Conservation (phyloP, 768 basidiomycete genomes). For the Rhizopogon sp. region DNA sequence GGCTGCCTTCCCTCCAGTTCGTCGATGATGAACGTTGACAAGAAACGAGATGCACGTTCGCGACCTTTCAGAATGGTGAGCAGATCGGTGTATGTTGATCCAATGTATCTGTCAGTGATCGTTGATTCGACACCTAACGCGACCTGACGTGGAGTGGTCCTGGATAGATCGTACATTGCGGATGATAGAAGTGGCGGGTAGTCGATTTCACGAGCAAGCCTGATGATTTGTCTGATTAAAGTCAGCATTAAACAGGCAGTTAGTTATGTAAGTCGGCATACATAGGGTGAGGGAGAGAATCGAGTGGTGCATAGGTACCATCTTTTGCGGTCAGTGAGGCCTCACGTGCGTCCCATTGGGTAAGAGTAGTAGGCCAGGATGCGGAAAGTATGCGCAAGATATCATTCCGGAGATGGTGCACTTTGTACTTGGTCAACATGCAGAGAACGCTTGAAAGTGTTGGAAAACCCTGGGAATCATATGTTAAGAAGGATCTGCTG, state of each 20-base stretch:
- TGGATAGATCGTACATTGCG: slow-evolving; percentile 78
- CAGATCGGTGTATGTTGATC: slow-evolving; percentile 46
- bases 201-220: slow-evolving; percentile 53
- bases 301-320: slow-evolving; percentile 54
- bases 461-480: slow-evolving; percentile 47
- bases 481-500: slow-evolving; percentile 41
- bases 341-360: slow-evolving; percentile 66
- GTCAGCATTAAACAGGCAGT: slow-evolving; percentile 2
- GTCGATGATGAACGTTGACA: slow-evolving; percentile 73
- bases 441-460: slow-evolving; percentile 52
- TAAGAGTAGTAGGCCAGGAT: slow-evolving; percentile 59
- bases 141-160: slow-evolving; percentile 57
- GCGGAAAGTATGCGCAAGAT: slow-evolving; percentile 46
- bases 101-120: slow-evolving; percentile 33
- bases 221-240: slow-evolving; percentile 52
- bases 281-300: slow-evolving; percentile 63
- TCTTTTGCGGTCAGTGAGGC: slow-evolving; percentile 42
- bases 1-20: slow-evolving; percentile 64
- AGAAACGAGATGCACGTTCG: slow-evolving; percentile 67
- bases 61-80: slow-evolving; percentile 60
- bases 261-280: slow-evolving; percentile 31
- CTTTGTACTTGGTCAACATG: slow-evolving; percentile 59
- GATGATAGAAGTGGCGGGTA: slow-evolving; percentile 60
- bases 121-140: slow-evolving; percentile 44
- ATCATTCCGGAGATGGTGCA: slow-evolving; percentile 52